These are phyloP conservation scores for Panicum virgatum DNA, from an alignment of 202 grass and related monocot species.

Conservation along the genomic window DNA sequence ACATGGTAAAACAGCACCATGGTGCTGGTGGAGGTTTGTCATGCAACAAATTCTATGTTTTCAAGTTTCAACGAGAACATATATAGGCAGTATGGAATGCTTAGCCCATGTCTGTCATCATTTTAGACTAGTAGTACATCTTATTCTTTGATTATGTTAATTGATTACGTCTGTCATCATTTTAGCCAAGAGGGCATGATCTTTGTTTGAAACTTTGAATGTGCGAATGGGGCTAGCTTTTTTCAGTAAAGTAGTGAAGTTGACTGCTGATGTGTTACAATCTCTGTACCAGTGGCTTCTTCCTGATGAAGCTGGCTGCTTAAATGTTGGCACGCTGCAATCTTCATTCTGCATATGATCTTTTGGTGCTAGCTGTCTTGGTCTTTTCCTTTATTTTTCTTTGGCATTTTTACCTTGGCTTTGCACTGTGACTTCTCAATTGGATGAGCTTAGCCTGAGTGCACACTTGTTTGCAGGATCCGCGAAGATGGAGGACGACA, in stretches of 20 bases:
- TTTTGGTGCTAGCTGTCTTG: slow-evolving; percentile 7
- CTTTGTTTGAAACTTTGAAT: not conserved
- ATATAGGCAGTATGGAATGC: not conserved
- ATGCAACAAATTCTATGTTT: not conserved
- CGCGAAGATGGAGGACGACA: too few relatives aligned
- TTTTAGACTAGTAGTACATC: too few relatives aligned
- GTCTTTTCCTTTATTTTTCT: not conserved
- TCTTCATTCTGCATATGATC: not conserved
- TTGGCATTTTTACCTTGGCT: too few relatives aligned
- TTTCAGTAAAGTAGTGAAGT: too few relatives aligned
- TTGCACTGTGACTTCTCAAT: too few relatives aligned
- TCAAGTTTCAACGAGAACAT: too few relatives aligned
- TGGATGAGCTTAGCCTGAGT: too few relatives aligned
- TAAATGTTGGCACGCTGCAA: not conserved
- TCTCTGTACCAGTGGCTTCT: not conserved
- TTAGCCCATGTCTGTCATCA: not conserved
- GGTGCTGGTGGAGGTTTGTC: not conserved
- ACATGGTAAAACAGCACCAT: not conserved
- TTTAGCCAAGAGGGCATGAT: not conserved
- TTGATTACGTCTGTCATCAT: not conserved
- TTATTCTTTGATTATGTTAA: not conserved
- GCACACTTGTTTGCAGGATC: too few relatives aligned
- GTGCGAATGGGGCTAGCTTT: not conserved
- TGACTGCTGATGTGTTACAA: too few relatives aligned
- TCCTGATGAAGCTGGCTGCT: not conserved